phyloP scores from a whole-genome alignment of 2,329 filamentous ascomycete genomes.

The Dothideomycetidae sp. region DNA sequence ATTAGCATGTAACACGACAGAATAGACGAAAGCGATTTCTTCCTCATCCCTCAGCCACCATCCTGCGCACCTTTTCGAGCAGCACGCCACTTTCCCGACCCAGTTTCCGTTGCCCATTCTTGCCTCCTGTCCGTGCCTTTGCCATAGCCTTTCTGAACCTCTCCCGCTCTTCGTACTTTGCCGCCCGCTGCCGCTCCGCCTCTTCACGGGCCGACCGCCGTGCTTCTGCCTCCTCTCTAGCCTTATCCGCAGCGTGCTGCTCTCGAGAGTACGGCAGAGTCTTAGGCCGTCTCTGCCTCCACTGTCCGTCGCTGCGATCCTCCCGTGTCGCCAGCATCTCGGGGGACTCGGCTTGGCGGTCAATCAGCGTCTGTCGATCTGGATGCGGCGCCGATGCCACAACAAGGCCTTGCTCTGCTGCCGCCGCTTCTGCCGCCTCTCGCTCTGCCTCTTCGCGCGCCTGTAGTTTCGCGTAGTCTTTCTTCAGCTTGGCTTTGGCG shows the following conservation, averaged over 20 bases:
- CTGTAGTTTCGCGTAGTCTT: slow-evolving; percentile 80
- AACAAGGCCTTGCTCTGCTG: slow-evolving; percentile 11
- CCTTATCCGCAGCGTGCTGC: slow-evolving; percentile 33
- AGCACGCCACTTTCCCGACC: slow-evolving; percentile 67
- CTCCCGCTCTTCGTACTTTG: slow-evolving; percentile 47
- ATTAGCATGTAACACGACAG: neutral
- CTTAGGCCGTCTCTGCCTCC: slow-evolving; percentile 28
- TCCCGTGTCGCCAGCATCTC: slow-evolving; percentile 17
- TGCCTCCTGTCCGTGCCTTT: slow-evolving; percentile 45
- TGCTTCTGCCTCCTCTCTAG: slow-evolving; percentile 49
- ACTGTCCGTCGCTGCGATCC: slow-evolving; percentile 3
- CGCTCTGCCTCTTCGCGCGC: slow-evolving; percentile 60
- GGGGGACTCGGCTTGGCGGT: slow-evolving; percentile 15
- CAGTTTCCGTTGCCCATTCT: slow-evolving; percentile 61
- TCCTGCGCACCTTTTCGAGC: slow-evolving; percentile 60
- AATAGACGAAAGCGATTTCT: neutral
- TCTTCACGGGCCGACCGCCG: slow-evolving; percentile 46
- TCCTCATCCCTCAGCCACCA: slow-evolving; percentile 38
- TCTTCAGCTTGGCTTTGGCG: slow-evolving; percentile 84
- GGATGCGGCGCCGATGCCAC: slow-evolving; percentile 33
- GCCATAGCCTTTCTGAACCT: slow-evolving; percentile 55
- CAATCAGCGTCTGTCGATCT: slow-evolving; percentile 21
- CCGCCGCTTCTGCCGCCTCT: slow-evolving; percentile 23
- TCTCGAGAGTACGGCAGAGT: slow-evolving; percentile 31
- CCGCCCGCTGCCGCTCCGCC: slow-evolving; percentile 43